Base-by-base conservation (phyloP, 2,329 filamentous ascomycete species). In the Stagonosporopsis cucurbitacearum region DNA sequence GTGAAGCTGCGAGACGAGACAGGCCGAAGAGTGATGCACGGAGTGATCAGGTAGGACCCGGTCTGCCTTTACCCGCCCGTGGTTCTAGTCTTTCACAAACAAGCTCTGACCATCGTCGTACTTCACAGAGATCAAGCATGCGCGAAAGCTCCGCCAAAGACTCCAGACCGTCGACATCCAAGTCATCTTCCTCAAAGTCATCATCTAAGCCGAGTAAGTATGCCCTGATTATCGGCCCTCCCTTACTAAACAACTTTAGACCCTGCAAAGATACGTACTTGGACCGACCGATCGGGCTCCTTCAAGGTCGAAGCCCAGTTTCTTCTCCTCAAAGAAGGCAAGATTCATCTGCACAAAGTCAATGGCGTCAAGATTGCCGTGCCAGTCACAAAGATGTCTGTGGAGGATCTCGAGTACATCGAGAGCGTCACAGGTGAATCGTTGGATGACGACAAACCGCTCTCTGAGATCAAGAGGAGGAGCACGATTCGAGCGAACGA, bases 301-400 rank as follows among this genome's bases (percentile, higher is more conserved):
- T 99, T 99, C 79, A 98, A 92, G 66, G 95, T 99, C 51, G 95
- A 98, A 64, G 95, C 95, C 15, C 92, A 99, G 73, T 99, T 98
- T 71, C 86, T 99, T 47, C 94, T 92, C 25, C 84, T 98, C 48
- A 92, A 92, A 74, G 95, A 98, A 72, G 92, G 93, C 61, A 98
- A 98, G 77, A 96, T 99, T 63, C 96, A 99, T 76, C 82, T 99
- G 20, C 95, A 99, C 81, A 99, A 99, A 80, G 84, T 92, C 78
- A 99, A 99, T 72, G 95, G 95, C 33, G 92, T 99, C 68, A 98
- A 98, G 77, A 99, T 99, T 76, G 95, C 95, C 8, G 95, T 99
- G 4, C 95, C 95, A 2, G 86, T 98, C 25, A 82, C 87, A 35
- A 99, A 99, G 75, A 99, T 99, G 95, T 96, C 94, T 0, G 83